Conservation (phyloP, 306 rosid genomes). For the Lathyrus tuberosus region DNA sequence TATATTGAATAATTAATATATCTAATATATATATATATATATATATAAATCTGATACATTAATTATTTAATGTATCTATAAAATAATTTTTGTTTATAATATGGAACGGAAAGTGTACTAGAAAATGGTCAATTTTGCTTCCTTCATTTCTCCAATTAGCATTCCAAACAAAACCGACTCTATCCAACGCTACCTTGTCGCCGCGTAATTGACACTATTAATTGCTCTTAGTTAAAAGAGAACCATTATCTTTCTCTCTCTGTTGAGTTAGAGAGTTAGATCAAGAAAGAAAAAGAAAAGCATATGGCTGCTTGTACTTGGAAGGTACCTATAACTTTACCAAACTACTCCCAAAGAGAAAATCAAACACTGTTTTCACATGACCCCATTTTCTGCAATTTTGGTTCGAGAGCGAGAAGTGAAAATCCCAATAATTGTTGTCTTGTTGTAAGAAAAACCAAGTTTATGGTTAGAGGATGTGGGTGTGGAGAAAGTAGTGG, state of each 20-base stretch:
- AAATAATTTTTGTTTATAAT: too few species aligned
- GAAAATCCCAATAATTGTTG: neutral
- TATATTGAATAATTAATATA: too few species aligned
- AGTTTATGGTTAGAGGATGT: slow-evolving; percentile 33
- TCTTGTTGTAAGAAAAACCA: slow-evolving; percentile 16
- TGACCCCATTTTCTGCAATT: slow-evolving; percentile 9
- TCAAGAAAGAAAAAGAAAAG: neutral
- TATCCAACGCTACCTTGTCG: neutral
- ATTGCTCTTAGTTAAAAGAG: neutral
- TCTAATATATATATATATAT: too few species aligned
- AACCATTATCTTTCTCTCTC: neutral
- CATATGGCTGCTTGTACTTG: slow-evolving; percentile 39
- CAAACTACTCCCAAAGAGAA: slow-evolving; percentile 9
- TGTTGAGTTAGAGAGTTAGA: neutral
- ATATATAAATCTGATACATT: too few species aligned
- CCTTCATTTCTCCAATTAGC: neutral
- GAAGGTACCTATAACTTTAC: slow-evolving; percentile 28
- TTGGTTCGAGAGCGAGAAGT: slow-evolving; percentile 11
- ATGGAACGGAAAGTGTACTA: too few species aligned
- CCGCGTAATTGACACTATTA: neutral
- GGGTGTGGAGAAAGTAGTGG: neutral
- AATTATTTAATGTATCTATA: too few species aligned
- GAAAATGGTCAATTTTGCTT: neutral
- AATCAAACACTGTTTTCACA: slow-evolving; percentile 29
- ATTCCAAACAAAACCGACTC: neutral